A percentile compares a stretch with the other conserved stretches of the same genome.
Evolutionary conservation across 768 basidiomycete species (phyloP).

Genomic region (Megacollybia marginata): DNA sequence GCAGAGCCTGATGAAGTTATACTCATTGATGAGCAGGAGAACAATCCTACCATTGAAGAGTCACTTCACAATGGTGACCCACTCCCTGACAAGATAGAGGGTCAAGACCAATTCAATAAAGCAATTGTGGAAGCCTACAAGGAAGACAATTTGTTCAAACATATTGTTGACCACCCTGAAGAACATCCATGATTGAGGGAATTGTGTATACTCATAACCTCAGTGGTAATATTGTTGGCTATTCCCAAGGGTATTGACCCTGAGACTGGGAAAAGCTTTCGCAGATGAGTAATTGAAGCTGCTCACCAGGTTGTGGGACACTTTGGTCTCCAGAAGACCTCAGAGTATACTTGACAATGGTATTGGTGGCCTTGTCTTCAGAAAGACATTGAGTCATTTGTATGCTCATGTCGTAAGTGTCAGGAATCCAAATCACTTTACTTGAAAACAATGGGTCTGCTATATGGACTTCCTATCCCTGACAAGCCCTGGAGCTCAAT

Average conservation of each 20-base stretch:
- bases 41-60: neutral
- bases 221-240: neutral
- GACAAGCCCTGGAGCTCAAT: conserved; percentile 9
- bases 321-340: neutral
- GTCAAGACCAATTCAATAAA: neutral
- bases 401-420: conserved; percentile 3
- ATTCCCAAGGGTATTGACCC: neutral
- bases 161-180: neutral
- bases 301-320: neutral
- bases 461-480: conserved; percentile 9
- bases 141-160: neutral
- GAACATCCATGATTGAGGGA: neutral
- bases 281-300: no score
- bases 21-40: neutral
- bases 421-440: conserved; percentile 5
- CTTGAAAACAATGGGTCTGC: conserved; percentile 3
- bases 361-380: no score
- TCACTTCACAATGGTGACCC: neutral
- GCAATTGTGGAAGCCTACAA: neutral
- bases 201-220: neutral
- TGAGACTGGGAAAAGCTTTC: neutral
- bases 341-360: no score
- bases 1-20: neutral
- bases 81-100: neutral
- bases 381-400: conserved; percentile 6